Evolutionary conservation across 176 grass and related monocot species (phyloP), one percentile per base, ranked within the genome.

Genomic region (Aechmea fasciata): DNA sequence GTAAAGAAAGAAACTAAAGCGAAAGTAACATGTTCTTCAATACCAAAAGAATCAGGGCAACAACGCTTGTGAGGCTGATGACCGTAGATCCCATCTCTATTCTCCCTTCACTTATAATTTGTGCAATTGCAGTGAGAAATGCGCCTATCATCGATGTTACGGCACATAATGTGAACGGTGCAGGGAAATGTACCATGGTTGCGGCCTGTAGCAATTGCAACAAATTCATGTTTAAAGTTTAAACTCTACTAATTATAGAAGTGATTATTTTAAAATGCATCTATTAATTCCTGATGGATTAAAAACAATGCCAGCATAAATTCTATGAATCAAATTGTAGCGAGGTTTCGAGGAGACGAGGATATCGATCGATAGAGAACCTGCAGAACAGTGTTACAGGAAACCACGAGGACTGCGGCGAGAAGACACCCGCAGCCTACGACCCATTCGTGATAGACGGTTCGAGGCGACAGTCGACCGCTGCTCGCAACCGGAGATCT

Each of bases 111-210:
- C 71, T 75, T 66, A 66, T 75, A 17, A 86, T 77, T 72, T 84
- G 88, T 61, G 78, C 77, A 41, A 79, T 66, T 19, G 66, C 88
- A 9, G 88, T 88, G 69, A 91, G 64, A 49, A 63, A 47, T 18
- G 85, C 85, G 12, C 85, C 91, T 48, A 86, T 66, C 9, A 88
- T 57, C 18, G 88, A 91, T 57, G 85, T 86, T 71, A 84, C 63
- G 23, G 75, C 66, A 64, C 85, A 84, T 67, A 91, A 78, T 5
- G 80, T 91, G 53, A 83, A 82, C 13, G 83, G 88, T 49, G 85
- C 85, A 0, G 67, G 71, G 69, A 96, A 96, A 41, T 75, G 77
- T 49, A 84, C 72, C 85, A 91, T 82, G 52, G 80, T 91, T 17
- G 57, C 83, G 3, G 92, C 83, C 92, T 91, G 81, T 77, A 76